A percentile compares a stretch with the other conserved stretches of the same genome.
These are phyloP conservation scores for Anethum foeniculum DNA, from an alignment of 140 eudicot genomes.

Conservation along the genomic window DNA sequence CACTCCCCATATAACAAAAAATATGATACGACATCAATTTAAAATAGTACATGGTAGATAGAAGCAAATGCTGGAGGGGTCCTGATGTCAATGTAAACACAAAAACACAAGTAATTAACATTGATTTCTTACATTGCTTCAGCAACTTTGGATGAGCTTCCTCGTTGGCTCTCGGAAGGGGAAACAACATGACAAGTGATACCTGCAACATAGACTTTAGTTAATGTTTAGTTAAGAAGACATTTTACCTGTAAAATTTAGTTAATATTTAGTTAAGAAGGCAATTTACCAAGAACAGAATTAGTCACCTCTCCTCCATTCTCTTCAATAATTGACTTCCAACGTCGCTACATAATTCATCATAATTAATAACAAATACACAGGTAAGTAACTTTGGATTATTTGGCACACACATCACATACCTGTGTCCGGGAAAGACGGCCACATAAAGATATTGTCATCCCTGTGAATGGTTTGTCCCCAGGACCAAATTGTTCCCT, in stretches of 20 bases:
- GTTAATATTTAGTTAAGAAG: no score
- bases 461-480: slow-evolving; percentile 59
- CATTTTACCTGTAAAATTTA: neutral
- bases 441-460: slow-evolving; percentile 61
- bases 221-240: no score
- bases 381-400: neutral
- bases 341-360: slow-evolving; percentile 23
- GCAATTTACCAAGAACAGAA: slow-evolving; percentile 22
- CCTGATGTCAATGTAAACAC: no score
- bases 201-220: slow-evolving; percentile 14
- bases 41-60: no score
- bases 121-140: slow-evolving; percentile 36
- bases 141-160: slow-evolving; percentile 42
- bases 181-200: slow-evolving; percentile 33
- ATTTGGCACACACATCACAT: neutral
- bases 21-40: no score
- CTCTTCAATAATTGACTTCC: slow-evolving; percentile 38
- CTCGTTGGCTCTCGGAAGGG: slow-evolving; percentile 40
- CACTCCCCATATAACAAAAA: no score
- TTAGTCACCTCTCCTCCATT: slow-evolving; percentile 40
- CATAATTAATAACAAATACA: neutral
- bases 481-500: slow-evolving; percentile 16
- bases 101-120: neutral
- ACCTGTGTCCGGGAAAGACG: slow-evolving; percentile 68
- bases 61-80: no score